Evolutionary conservation across 805 yeast genomes (phyloP).

Genomic region (Metschnikowia chrysomelidarum): DNA sequence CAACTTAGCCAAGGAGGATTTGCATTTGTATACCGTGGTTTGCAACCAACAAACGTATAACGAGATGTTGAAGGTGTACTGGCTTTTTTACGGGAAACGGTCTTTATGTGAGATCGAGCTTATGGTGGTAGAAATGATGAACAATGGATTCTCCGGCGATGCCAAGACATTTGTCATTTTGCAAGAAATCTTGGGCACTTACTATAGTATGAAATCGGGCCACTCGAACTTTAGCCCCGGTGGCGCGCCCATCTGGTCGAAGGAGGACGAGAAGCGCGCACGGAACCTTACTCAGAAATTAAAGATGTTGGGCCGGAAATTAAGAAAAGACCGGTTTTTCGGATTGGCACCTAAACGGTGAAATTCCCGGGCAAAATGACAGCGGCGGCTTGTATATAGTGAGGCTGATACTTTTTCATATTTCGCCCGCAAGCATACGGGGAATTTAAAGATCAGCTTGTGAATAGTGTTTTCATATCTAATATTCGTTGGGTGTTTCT

Average conservation of each 20-base stretch:
- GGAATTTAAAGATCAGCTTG: too few relatives aligned
- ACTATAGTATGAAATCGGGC: slow-evolving; percentile 33
- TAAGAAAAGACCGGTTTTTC: slow-evolving; percentile 7
- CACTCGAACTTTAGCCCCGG: slow-evolving; percentile 23
- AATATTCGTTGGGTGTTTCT: too few relatives aligned
- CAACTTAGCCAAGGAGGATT: slow-evolving; percentile 33
- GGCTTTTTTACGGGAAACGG: slow-evolving; percentile 40
- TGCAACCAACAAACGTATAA: slow-evolving; percentile 44
- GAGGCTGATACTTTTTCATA: too few relatives aligned
- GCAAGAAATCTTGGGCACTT: slow-evolving; percentile 34
- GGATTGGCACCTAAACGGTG: too few relatives aligned
- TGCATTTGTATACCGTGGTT: slow-evolving; percentile 30
- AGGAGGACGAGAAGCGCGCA: slow-evolving; percentile 35
- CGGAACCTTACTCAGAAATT: slow-evolving; percentile 23
- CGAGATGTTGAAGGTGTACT: slow-evolving; percentile 33
- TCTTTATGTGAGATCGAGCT: slow-evolving; percentile 35
- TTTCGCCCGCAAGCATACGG: too few relatives aligned
- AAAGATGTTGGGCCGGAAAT: slow-evolving; percentile 8
- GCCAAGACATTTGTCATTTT: slow-evolving; percentile 33
- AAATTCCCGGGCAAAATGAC: too few relatives aligned
- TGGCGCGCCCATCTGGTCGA: slow-evolving; percentile 34
- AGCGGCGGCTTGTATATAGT: too few relatives aligned
- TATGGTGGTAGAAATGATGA: slow-evolving; percentile 36
- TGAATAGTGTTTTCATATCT: too few relatives aligned
- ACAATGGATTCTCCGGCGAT: slow-evolving; percentile 42